Evolutionary conservation across 2,329 filamentous ascomycete genomes (phyloP).

Genomic region (Aspergillus fijiensis): DNA sequence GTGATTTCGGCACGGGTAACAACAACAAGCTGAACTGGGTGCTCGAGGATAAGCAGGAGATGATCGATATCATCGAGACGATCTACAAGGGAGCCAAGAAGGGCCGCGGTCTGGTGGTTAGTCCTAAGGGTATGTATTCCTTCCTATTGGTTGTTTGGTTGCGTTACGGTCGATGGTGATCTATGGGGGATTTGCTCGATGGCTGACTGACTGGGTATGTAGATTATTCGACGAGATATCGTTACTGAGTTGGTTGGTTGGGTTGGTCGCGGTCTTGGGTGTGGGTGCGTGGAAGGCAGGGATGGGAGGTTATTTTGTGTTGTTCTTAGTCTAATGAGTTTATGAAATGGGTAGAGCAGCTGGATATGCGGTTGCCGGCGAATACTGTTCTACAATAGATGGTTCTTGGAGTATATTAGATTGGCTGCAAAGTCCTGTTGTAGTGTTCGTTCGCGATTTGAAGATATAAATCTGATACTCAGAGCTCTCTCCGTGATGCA

Average conservation of each 20-base stretch:
- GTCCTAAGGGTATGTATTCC: constrained; percentile 70
- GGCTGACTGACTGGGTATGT: constrained; percentile 11
- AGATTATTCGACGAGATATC: constrained; percentile 67
- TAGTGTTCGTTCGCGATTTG: too few relatives aligned
- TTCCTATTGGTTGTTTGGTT: background rate
- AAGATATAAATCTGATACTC: too few relatives aligned
- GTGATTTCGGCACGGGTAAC: constrained; percentile 93
- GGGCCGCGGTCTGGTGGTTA: constrained; percentile 91
- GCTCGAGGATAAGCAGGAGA: constrained; percentile 93
- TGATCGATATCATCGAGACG: constrained; percentile 98
- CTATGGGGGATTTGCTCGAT: background rate
- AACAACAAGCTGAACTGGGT: constrained; percentile 99
- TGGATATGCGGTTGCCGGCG: background rate
- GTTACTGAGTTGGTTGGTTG: constrained; percentile 52
- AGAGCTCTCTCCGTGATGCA: too few relatives aligned
- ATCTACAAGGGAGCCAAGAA: constrained; percentile 99
- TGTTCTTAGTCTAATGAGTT: constrained; percentile 12
- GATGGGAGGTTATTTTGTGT: background rate
- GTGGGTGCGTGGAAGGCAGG: too few relatives aligned
- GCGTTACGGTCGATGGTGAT: too few relatives aligned
- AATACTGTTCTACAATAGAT: background rate
- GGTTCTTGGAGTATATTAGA: background rate
- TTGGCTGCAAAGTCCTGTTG: too few relatives aligned
- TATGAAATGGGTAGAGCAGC: constrained; percentile 1
- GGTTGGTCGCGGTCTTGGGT: background rate